Percentiles rank a stretch among this genome's conserved stretches.
phyloP scores from a whole-genome alignment of 768 basidiomycete genomes.

The Leccinum truebloodii region DNA sequence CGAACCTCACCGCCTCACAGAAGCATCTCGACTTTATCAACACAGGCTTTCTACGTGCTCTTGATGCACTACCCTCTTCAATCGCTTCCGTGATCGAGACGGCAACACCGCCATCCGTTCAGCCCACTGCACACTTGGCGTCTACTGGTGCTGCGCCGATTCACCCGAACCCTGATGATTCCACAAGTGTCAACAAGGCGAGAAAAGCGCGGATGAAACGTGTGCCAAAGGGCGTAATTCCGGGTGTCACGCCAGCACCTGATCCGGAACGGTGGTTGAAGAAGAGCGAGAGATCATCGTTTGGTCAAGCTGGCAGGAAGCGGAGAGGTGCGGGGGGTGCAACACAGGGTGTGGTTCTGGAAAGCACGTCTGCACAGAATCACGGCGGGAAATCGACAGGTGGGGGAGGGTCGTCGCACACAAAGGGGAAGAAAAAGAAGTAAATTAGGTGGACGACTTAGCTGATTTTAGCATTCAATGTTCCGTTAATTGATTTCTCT shows the following conservation, averaged over 20 bases:
- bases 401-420: constrained; percentile 37
- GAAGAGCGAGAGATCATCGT: constrained; percentile 75
- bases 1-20: constrained; percentile 81
- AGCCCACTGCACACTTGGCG: constrained; percentile 30
- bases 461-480: constrained; percentile 18
- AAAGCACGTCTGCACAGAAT: constrained; percentile 22
- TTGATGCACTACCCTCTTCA: constrained; percentile 59
- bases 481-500: constrained; percentile 26
- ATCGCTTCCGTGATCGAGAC: constrained; percentile 58
- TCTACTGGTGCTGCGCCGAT: constrained; percentile 26
- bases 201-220: constrained; percentile 63
- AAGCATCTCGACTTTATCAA: constrained; percentile 84
- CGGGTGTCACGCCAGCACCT: constrained; percentile 78
- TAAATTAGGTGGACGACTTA: constrained; percentile 37
- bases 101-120: constrained; percentile 55
- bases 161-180: constrained; percentile 34
- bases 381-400: constrained; percentile 37
- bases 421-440: constrained; percentile 72
- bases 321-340: constrained; percentile 60
- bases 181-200: constrained; percentile 39
- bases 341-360: constrained; percentile 60
- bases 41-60: constrained; percentile 61
- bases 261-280: constrained; percentile 90
- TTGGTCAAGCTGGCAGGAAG: constrained; percentile 49
- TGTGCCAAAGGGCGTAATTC: constrained; percentile 73